Percentiles rank a stretch among this genome's conserved stretches.
These are phyloP conservation scores for Suhomyces coccinellae DNA, from an alignment of 1,139 yeast genomes.

Conservation along the genomic window DNA sequence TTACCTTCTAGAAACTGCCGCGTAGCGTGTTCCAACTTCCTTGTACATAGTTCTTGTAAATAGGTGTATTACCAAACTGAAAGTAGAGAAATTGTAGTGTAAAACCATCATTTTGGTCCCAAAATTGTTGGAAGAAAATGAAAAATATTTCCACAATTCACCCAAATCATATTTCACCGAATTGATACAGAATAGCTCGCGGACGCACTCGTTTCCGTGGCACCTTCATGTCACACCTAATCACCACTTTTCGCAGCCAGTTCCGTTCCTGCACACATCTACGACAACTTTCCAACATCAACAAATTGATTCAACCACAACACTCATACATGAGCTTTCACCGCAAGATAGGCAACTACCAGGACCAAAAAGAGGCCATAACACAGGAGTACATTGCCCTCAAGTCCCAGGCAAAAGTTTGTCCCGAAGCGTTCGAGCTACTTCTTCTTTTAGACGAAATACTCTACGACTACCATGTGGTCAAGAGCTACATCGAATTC, in stretches of 20 bases:
- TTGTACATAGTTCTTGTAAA: slow-evolving; percentile 5
- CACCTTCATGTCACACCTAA: background rate
- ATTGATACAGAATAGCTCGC: too few relatives aligned
- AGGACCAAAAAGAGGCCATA: slow-evolving; percentile 21
- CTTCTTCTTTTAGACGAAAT: slow-evolving; percentile 27
- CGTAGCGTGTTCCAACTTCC: background rate
- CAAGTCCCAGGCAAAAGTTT: slow-evolving; percentile 14
- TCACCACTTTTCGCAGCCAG: background rate
- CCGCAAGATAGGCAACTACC: slow-evolving; percentile 23
- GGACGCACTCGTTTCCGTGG: too few relatives aligned
- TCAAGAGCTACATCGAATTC: slow-evolving; percentile 14
- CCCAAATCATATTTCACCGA: too few relatives aligned
- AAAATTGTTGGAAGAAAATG: too few relatives aligned
- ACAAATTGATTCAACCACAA: background rate
- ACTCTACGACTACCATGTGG: slow-evolving; percentile 24
- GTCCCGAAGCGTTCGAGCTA: slow-evolving; percentile 19
- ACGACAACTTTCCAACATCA: background rate
- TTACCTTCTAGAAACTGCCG: too few relatives aligned
- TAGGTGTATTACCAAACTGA: background rate
- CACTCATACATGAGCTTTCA: slow-evolving; percentile 2
- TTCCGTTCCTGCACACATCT: background rate
- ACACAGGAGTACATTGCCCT: slow-evolving; percentile 18
- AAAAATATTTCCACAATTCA: too few relatives aligned
- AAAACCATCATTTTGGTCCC: too few relatives aligned
- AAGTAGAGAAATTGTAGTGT: too few relatives aligned